Percentiles rank a stretch among this genome's conserved stretches.
phyloP scores from a whole-genome alignment of 2,329 filamentous ascomycete genomes.

The Byssothecium circinans region DNA sequence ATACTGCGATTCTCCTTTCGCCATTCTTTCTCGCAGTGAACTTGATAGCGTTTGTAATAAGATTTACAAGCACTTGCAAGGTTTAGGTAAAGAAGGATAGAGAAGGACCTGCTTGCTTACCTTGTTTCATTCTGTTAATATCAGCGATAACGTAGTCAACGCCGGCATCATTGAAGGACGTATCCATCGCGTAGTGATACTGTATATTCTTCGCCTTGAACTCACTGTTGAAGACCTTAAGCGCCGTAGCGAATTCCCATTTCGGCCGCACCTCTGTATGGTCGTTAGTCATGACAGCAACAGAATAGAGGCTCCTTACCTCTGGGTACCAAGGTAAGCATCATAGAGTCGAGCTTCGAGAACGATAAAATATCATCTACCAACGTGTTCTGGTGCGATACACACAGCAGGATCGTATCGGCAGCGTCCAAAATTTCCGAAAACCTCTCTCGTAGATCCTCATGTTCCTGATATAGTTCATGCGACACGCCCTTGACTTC shows the following conservation, averaged over 20 bases:
- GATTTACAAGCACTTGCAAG: conserved; percentile 42
- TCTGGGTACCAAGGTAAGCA: conserved; percentile 41
- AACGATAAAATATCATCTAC: conserved; percentile 53
- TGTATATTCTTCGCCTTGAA: conserved; percentile 42
- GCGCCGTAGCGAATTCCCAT: conserved; percentile 41
- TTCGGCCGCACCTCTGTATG: conserved; percentile 33
- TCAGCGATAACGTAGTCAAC: conserved; percentile 45
- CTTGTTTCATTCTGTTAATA: conserved; percentile 43
- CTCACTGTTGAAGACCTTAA: conserved; percentile 47
- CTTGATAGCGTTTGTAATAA: conserved; percentile 53
- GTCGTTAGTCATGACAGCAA: conserved; percentile 5
- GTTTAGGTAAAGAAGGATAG: conserved; percentile 6
- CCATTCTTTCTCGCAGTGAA: conserved; percentile 48
- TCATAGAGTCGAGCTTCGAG: conserved; percentile 53
- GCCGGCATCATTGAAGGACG: conserved; percentile 42
- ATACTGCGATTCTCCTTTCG: conserved; percentile 45
- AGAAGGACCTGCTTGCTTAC: conserved; percentile 10
- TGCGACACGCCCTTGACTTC: conserved; percentile 44
- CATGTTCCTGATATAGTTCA: conserved; percentile 21
- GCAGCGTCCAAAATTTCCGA: conserved; percentile 40
- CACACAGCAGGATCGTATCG: conserved; percentile 48
- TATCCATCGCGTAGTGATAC: conserved; percentile 46
- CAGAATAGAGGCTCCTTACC: conserved; percentile 12
- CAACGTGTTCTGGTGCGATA: conserved; percentile 49
- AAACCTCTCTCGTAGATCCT: conserved; percentile 22